Conservation (phyloP, 2,329 filamentous ascomycete species). For the Pyrenophora tritici-repentis region DNA sequence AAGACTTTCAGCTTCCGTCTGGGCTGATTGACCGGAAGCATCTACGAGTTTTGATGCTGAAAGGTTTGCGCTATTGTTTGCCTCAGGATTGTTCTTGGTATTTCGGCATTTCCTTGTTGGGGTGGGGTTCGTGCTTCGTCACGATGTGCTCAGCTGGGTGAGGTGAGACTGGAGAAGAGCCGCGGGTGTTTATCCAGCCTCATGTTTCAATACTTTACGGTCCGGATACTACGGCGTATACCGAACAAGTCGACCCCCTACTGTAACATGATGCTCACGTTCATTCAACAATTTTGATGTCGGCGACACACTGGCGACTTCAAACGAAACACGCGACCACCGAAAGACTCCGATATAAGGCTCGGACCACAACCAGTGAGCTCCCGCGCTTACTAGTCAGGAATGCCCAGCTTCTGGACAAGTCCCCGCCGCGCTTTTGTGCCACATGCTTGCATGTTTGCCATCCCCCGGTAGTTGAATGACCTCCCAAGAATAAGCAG, state of each 20-base stretch:
- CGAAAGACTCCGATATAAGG: slow-evolving; percentile 2
- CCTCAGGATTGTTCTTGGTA: slow-evolving; percentile 12
- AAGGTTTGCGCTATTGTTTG: too few species aligned
- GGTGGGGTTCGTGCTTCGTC: background rate
- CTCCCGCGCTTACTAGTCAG: slow-evolving; percentile 6
- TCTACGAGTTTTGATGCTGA: slow-evolving; percentile 11
- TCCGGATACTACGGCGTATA: too few species aligned
- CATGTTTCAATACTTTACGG: too few species aligned
- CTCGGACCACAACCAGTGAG: background rate
- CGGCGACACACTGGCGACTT: too few species aligned
- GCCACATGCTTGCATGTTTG: slow-evolving; percentile 15
- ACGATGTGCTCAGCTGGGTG: too few species aligned
- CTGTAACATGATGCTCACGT: background rate
- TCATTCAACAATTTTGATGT: too few species aligned
- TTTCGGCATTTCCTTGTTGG: slow-evolving; percentile 10
- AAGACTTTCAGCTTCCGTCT: slow-evolving; percentile 14
- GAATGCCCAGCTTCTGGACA: slow-evolving; percentile 20
- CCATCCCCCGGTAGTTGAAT: background rate
- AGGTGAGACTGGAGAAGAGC: too few species aligned
- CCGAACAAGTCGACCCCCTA: background rate
- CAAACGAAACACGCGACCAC: background rate
- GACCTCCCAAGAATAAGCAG: slow-evolving; percentile 8
- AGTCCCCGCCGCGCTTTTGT: slow-evolving; percentile 11
- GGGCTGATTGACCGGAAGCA: slow-evolving; percentile 17
- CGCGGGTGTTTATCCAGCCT: too few species aligned